Percentiles rank a stretch among this genome's conserved stretches.
Conservation (phyloP, 345 rosid genomes). For the Dovyalis caffra region DNA sequence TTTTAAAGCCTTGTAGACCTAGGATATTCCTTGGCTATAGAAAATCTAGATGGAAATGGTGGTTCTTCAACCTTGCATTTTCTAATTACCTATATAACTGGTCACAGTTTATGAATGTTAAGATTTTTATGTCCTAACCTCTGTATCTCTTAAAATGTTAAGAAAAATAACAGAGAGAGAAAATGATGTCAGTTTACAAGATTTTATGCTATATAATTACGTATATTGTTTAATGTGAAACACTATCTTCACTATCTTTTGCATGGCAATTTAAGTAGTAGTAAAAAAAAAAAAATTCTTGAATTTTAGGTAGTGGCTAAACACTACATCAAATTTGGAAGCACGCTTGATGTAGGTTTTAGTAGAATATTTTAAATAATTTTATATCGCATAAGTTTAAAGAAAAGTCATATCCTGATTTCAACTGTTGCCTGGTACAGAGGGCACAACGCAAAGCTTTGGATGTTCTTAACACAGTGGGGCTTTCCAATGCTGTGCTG, state of each 20-base stretch:
- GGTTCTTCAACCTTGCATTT: background rate
- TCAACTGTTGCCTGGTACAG: slow-evolving; percentile 34
- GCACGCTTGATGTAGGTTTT: background rate
- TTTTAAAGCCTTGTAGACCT: too few relatives aligned
- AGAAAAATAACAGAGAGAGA: background rate
- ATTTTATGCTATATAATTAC: too few relatives aligned
- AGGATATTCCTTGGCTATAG: too few relatives aligned
- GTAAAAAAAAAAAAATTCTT: too few relatives aligned
- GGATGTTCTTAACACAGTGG: slow-evolving; percentile 85
- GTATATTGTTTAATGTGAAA: too few relatives aligned
- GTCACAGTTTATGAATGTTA: background rate
- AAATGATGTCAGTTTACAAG: background rate
- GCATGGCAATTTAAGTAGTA: too few relatives aligned
- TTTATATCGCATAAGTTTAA: too few relatives aligned
- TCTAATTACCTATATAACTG: too few relatives aligned
- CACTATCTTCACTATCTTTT: too few relatives aligned
- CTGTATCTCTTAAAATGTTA: background rate
- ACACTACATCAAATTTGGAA: too few relatives aligned
- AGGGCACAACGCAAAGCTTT: slow-evolving; percentile 88
- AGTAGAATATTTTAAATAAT: background rate
- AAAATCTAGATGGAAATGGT: too few relatives aligned
- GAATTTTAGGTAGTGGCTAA: too few relatives aligned
- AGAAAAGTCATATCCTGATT: background rate
- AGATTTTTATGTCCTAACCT: background rate
- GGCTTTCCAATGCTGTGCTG: slow-evolving; percentile 84